Base-by-base conservation (phyloP, 371 early-diverging fungal species). In the Apophysomyces sp. region DNA sequence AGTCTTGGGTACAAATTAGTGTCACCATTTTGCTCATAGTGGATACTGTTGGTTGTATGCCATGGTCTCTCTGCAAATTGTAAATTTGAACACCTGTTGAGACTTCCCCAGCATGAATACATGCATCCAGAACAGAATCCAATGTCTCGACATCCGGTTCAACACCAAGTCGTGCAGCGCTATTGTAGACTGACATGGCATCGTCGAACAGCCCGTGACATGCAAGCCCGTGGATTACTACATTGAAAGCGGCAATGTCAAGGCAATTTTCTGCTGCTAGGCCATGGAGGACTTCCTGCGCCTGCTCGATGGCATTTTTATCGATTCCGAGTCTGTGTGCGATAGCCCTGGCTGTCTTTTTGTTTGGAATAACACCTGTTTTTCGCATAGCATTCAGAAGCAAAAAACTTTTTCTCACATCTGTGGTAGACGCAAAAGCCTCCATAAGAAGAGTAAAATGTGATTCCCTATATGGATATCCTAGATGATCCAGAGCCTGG, bases 361-460 rank as follows among this genome's bases (percentile, higher is more conserved):
- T 68, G 30, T 60, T 65, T 3, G 77, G 76, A 52, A 55, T 60
- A 55, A 85, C 64, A 0, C 86, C 87, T 1, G 76, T 70, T 16
- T 65, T 65, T n/a, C 88, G 74, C 88, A 90, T 90, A 16, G 78
- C 66, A 8, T 72, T 57, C 3, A 92, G 67, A 32, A 87, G 77
- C 32, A 74, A 68, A 64, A 92, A 81, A 2, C 87, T 85, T 13
- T 68, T 70, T 36, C 74, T 75, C 68, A 84, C 80, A 57, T 85
- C 83, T 4, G 63, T 60, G 12, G 73, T 70, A 1, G 69, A 63
- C 0, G 88, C 75, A 64, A 86, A 89, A 3, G 91, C 78, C 30
- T 87, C 86, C 5, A 91, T 65, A n/a, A 92, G 59, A 12, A 88
- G 81, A 34, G 81, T 80, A 64, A 89, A 82, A 55, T 92, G 90